These are phyloP conservation scores for Rhizophagus clarus DNA, from an alignment of 192 early-diverging fungal species.

Conservation along the genomic window DNA sequence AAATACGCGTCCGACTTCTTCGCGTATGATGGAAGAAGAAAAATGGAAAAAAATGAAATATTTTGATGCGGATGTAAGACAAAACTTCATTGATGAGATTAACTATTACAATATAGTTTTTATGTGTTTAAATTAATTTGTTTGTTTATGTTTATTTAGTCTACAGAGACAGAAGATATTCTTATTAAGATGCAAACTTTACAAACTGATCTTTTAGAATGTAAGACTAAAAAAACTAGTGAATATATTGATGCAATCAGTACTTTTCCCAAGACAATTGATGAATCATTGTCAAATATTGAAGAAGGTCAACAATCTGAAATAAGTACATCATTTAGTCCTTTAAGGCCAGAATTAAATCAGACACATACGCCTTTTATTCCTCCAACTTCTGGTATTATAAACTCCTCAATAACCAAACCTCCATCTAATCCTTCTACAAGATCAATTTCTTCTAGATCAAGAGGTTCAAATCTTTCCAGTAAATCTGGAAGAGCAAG, in stretches of 20 bases:
- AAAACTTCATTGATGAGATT: neutral
- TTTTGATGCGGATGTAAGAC: constrained; percentile 57
- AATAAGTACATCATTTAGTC: neutral
- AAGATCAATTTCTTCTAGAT: neutral
- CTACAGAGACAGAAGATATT: neutral
- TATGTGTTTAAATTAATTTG: neutral
- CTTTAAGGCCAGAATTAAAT: neutral
- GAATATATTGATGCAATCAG: constrained; percentile 8
- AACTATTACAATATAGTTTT: neutral
- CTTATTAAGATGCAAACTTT: neutral
- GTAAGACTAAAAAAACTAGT: neutral
- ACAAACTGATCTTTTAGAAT: constrained; percentile 1
- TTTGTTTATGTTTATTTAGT: neutral
- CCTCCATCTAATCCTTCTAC: neutral
- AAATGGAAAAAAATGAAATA: constrained; percentile 69
- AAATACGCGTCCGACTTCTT: constrained; percentile 62
- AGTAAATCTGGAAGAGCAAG: neutral
- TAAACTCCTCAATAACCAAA: neutral
- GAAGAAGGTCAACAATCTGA: neutral
- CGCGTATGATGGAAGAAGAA: constrained; percentile 69
- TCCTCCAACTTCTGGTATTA: neutral
- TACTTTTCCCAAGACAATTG: neutral
- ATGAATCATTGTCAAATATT: neutral
- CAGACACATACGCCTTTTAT: neutral
- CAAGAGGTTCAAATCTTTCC: neutral